Percentiles rank a stretch among this genome's conserved stretches.
phyloP scores from a whole-genome alignment of 768 basidiomycete genomes.

The Sporobolomyces pararoseus region DNA sequence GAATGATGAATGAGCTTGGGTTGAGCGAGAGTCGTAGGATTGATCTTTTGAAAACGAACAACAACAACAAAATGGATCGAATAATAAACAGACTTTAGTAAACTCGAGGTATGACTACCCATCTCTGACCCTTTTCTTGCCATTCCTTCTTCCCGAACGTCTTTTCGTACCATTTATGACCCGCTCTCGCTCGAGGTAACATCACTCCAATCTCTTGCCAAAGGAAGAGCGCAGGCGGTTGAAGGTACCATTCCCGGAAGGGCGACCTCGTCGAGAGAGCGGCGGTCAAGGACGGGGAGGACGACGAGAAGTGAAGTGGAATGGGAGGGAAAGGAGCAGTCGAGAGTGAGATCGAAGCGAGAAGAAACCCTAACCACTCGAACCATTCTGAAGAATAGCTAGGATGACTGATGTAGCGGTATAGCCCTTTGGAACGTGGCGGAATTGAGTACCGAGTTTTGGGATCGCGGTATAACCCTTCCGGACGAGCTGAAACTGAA shows the following conservation, averaged over 20 bases:
- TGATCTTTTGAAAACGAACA: too few species aligned
- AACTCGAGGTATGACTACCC: slow-evolving; percentile 69
- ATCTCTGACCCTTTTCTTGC: slow-evolving; percentile 65
- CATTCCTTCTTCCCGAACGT: slow-evolving; percentile 67
- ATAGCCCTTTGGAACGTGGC: slow-evolving; percentile 59
- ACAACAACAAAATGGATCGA: too few species aligned
- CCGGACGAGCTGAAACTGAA: slow-evolving; percentile 35
- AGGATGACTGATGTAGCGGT: slow-evolving; percentile 79
- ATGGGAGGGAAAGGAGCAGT: slow-evolving; percentile 50
- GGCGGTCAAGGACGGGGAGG: too few species aligned
- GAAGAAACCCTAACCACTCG: slow-evolving; percentile 84
- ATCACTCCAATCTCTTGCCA: slow-evolving; percentile 68
- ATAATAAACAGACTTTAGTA: too few species aligned
- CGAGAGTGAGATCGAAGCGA: slow-evolving; percentile 55
- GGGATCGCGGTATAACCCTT: background rate
- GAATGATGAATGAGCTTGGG: too few species aligned
- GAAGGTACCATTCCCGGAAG: slow-evolving; percentile 35
- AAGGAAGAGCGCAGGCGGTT: slow-evolving; percentile 77
- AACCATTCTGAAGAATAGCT: slow-evolving; percentile 94
- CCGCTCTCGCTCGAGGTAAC: slow-evolving; percentile 69
- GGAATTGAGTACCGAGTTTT: slow-evolving; percentile 48
- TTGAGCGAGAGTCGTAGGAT: too few species aligned
- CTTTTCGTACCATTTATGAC: slow-evolving; percentile 77
- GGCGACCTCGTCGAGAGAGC: slow-evolving; percentile 2
- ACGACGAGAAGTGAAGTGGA: slow-evolving; percentile 36